Conservation (phyloP, 2,329 filamentous ascomycete species). For the Epichloe bromicola region DNA sequence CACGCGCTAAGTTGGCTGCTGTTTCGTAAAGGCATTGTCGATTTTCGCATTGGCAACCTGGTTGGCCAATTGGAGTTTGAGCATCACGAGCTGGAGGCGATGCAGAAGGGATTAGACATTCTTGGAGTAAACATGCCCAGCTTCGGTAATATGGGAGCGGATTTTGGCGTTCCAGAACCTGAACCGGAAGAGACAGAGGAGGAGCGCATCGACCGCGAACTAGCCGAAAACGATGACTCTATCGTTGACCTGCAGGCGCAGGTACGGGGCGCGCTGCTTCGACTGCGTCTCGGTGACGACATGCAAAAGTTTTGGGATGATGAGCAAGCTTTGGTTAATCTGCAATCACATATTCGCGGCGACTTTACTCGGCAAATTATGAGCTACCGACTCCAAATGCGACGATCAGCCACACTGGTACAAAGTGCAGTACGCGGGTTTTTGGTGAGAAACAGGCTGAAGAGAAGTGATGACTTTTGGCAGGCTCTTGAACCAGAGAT, state of each 20-base stretch:
- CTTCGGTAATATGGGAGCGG: conserved; percentile 93
- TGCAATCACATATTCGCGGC: conserved; percentile 79
- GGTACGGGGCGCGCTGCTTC: conserved; percentile 64
- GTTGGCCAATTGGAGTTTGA: conserved; percentile 96
- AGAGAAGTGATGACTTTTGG: conserved; percentile 53
- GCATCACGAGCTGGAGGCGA: conserved; percentile 91
- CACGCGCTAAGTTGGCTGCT: conserved; percentile 96
- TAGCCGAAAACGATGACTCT: conserved; percentile 59
- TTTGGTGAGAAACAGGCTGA: conserved; percentile 52
- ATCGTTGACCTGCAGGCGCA: conserved; percentile 80
- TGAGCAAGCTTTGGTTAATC: conserved; percentile 63
- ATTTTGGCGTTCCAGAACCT: conserved; percentile 70
- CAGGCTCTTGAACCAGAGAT: conserved; percentile 59
- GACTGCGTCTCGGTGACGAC: conserved; percentile 61
- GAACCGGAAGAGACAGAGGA: conserved; percentile 82
- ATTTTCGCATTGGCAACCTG: conserved; percentile 91
- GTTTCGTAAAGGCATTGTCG: conserved; percentile 85
- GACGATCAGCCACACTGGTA: conserved; percentile 61
- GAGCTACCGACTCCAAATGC: conserved; percentile 73
- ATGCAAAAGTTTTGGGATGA: conserved; percentile 89
- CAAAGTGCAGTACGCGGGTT: conserved; percentile 71
- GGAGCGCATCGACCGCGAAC: conserved; percentile 69
- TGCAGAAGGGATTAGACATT: conserved; percentile 93
- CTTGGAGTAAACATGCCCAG: conserved; percentile 92
- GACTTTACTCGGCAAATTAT: conserved; percentile 77